Base-by-base conservation (phyloP, 495 filamentous ascomycete species). In the Tricharina praecox region DNA sequence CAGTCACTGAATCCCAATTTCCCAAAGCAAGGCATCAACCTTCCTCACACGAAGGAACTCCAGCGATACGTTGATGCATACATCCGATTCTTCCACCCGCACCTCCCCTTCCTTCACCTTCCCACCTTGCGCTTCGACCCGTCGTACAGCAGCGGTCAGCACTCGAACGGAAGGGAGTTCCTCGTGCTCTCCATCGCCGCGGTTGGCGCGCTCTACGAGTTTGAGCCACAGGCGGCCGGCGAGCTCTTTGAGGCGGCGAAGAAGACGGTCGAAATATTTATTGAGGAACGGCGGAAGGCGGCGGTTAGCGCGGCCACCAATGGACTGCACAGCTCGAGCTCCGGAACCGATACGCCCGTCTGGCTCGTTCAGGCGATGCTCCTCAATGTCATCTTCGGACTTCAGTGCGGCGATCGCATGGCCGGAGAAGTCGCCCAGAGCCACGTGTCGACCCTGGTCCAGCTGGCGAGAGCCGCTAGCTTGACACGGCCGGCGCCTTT, bases 361-460 rank as follows among this genome's bases (percentile, higher is more conserved):
- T 95, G 90, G 90, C 71, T 97, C 23, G 85, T 97, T n/a, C 90
- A 97, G 59, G 87, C 90, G 0, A 95, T 97, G 90, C 71, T 97
- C 23, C 70, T 97, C 33, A 95, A 93, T 64, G 82, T 96, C 26
- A 81, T 96, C 9, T 97, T 93, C 54, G 92, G 92, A 8, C 84
- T 96, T 54, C 86, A 93, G 53, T 94, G 84, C 61, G 92, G 83
- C 21, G 88, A 97, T 59, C 90, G 88, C 65, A 76, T 71, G 26
- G 79, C 84, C 11, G 83, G 83, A 26, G 85, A 94, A 61, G 93
- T 92, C 53, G 90, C 90, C 2, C 83, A 77, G 51, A 93, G 79
- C 1, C 90, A 95, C 53, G 92, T 85, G 55, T 82, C 85, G 9
- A 82, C 88, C 26, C 66, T 97, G 39, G 85, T 95, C 33, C 87